Evolutionary conservation across 2,329 filamentous ascomycete species (phyloP).

Genomic region (Phoma sp.): DNA sequence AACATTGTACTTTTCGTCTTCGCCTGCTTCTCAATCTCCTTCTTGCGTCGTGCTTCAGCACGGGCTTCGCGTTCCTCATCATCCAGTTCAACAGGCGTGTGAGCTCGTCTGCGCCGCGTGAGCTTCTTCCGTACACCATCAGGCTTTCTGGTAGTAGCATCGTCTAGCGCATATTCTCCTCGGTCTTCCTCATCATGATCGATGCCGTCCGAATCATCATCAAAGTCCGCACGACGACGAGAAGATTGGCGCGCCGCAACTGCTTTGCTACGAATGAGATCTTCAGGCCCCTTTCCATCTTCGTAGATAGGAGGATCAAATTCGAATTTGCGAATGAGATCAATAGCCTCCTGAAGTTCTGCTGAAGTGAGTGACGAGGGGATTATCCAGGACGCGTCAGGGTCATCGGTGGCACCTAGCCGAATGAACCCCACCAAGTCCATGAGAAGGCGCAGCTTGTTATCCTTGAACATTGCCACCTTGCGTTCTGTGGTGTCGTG

Average conservation of each 20-base stretch:
- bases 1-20: constrained; percentile 86
- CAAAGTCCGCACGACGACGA: constrained; percentile 64
- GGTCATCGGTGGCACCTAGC: constrained; percentile 70
- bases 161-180: constrained; percentile 71
- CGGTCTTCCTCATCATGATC: constrained; percentile 60
- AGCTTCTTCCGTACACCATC: constrained; percentile 61
- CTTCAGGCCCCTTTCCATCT: constrained; percentile 73
- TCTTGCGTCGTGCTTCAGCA: constrained; percentile 66
- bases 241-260: constrained; percentile 49
- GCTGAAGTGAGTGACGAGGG: constrained; percentile 69
- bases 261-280: constrained; percentile 77
- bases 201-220: constrained; percentile 71
- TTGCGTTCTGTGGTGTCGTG: constrained; percentile 71
- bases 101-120: constrained; percentile 65
- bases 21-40: constrained; percentile 75
- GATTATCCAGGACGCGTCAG: constrained; percentile 79
- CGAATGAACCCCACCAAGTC: constrained; percentile 73
- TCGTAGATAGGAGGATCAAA: constrained; percentile 80
- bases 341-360: constrained; percentile 70
- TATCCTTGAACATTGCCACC: constrained; percentile 85
- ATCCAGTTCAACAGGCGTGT: constrained; percentile 63
- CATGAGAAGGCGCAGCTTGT: constrained; percentile 84
- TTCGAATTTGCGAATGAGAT: constrained; percentile 77
- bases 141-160: constrained; percentile 64
- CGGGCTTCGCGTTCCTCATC: constrained; percentile 65